phyloP scores from a whole-genome alignment of 345 rosid genomes.

The Bruguiera sexangula region DNA sequence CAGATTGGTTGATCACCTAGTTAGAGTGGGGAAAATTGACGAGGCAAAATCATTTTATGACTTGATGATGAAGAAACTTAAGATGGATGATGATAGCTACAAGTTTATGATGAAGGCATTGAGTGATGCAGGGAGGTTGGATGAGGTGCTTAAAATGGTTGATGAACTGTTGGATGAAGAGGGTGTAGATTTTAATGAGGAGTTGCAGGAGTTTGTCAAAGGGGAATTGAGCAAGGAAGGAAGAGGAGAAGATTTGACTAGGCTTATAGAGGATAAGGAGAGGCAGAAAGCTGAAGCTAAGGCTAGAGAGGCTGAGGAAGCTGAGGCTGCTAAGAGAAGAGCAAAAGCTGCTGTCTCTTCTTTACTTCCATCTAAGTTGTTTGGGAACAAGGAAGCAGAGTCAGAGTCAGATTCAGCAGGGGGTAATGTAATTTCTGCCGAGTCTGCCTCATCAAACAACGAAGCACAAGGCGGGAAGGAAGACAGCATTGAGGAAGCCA shows the following conservation, averaged over 20 bases:
- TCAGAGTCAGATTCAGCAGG: constrained; percentile 26
- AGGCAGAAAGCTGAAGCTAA: constrained; percentile 82
- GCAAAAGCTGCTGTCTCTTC: constrained; percentile 52
- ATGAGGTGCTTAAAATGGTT: constrained; percentile 73
- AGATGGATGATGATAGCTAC: constrained; percentile 73
- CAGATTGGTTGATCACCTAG: constrained; percentile 60
- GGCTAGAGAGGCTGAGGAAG: constrained; percentile 68
- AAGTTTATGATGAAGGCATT: constrained; percentile 70
- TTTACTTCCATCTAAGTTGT: constrained; percentile 44
- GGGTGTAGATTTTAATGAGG: constrained; percentile 49
- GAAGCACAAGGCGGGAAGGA: constrained; percentile 25
- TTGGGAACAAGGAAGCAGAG: constrained; percentile 44
- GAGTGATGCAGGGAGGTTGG: constrained; percentile 58
- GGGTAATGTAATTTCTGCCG: constrained; percentile 19
- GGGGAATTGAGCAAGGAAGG: constrained; percentile 65
- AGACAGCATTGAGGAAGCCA: constrained; percentile 33
- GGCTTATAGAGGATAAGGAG: constrained; percentile 83
- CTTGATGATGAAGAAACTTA: constrained; percentile 81
- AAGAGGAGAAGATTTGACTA: constrained; percentile 68
- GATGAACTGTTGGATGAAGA: constrained; percentile 74
- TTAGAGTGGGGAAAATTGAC: constrained; percentile 58
- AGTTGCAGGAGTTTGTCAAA: constrained; percentile 72
- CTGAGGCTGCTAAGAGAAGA: constrained; percentile 71
- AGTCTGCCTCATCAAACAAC: constrained; percentile 12
- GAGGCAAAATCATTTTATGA: constrained; percentile 74